phyloP scores from a whole-genome alignment of 148 eudicot genomes.

The Drosera capensis region DNA sequence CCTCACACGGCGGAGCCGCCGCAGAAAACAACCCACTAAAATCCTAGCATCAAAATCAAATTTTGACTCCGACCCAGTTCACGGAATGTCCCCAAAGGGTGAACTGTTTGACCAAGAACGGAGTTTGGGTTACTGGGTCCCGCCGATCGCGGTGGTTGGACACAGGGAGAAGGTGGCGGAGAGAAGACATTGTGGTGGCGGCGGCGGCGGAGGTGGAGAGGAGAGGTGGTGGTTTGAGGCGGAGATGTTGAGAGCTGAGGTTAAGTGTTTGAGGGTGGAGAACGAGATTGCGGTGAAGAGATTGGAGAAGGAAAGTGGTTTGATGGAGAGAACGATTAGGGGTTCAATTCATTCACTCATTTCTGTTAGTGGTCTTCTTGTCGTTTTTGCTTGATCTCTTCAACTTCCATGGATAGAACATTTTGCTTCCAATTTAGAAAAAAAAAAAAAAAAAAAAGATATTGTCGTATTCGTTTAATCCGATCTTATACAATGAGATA shows the following conservation, averaged over 20 bases:
- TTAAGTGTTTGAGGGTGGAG: slow-evolving; percentile 60
- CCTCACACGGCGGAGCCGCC: slow-evolving; percentile 48
- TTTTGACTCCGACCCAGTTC: slow-evolving; percentile 1
- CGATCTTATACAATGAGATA: no score
- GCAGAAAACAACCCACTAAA: slow-evolving; percentile 31
- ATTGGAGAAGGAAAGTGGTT: slow-evolving; percentile 34
- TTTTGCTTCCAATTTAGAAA: neutral
- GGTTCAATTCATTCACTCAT: slow-evolving; percentile 47
- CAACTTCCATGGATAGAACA: neutral
- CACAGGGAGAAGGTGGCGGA: slow-evolving; percentile 22
- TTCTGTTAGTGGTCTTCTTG: slow-evolving; percentile 30
- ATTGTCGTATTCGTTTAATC: no score
- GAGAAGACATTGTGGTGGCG: slow-evolving; percentile 3
- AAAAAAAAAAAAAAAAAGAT: no score
- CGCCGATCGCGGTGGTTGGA: slow-evolving; percentile 24
- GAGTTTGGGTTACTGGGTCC: slow-evolving; percentile 16
- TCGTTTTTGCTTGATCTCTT: no score
- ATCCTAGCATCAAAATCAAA: slow-evolving; percentile 1
- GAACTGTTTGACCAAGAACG: slow-evolving; percentile 38
- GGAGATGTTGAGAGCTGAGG: slow-evolving; percentile 77
- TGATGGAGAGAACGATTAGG: slow-evolving; percentile 34
- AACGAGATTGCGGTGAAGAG: slow-evolving; percentile 48
- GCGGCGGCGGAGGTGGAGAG: slow-evolving; percentile 10
- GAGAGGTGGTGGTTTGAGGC: slow-evolving; percentile 71
- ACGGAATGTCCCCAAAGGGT: slow-evolving; percentile 8